phyloP scores from a whole-genome alignment of 768 basidiomycete species.

The Agaricus blazei region DNA sequence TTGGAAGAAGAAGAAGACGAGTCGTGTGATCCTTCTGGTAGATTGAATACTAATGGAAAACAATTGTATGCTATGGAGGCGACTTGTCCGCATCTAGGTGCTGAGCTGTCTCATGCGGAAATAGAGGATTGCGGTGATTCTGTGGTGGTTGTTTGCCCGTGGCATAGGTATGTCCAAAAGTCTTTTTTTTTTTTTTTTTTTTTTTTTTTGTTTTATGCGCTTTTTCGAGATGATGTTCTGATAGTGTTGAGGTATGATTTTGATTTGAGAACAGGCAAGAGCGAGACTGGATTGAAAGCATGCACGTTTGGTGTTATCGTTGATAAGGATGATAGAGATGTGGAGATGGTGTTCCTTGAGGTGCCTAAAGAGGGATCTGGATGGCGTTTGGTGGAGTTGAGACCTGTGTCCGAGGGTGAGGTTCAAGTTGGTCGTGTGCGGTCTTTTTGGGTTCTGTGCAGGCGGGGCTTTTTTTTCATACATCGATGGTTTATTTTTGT shows the following conservation, averaged over 20 bases:
- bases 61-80: slow-evolving; percentile 80
- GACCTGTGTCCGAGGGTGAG: slow-evolving; percentile 70
- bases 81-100: slow-evolving; percentile 75
- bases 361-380: slow-evolving; percentile 44
- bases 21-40: slow-evolving; percentile 14
- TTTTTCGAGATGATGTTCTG: neutral
- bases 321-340: slow-evolving; percentile 30
- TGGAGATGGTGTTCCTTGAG: slow-evolving; percentile 55
- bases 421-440: neutral
- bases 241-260: slow-evolving; percentile 58
- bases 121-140: slow-evolving; percentile 64
- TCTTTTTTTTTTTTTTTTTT: too few species aligned
- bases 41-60: slow-evolving; percentile 9
- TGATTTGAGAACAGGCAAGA: slow-evolving; percentile 62
- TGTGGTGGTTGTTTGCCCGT: slow-evolving; percentile 67
- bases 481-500: neutral
- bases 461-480: neutral
- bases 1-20: neutral
- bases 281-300: slow-evolving; percentile 62
- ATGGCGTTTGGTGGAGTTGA: slow-evolving; percentile 63
- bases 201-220: too few species aligned
- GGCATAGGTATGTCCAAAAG: slow-evolving; percentile 50
- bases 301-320: slow-evolving; percentile 64
- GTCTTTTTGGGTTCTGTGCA: neutral
- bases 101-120: slow-evolving; percentile 75